phyloP scores from a whole-genome alignment of 2,329 filamentous ascomycete genomes.

The Aureobasidium sp. region DNA sequence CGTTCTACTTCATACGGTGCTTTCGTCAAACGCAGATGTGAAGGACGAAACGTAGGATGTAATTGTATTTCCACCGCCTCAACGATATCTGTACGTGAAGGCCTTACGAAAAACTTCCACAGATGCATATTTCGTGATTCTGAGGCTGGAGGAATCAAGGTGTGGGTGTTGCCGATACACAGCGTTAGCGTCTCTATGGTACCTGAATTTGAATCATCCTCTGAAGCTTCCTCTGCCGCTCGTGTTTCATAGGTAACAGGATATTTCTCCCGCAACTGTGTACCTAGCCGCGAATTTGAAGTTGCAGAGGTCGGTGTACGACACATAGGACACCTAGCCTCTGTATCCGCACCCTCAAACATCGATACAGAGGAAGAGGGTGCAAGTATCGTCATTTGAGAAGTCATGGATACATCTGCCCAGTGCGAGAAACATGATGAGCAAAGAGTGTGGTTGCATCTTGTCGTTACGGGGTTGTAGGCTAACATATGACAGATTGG shows the following conservation, averaged over 20 bases:
- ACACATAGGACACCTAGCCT: slow-evolving; percentile 16
- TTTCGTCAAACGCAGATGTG: slow-evolving; percentile 35
- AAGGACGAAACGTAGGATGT: slow-evolving; percentile 49
- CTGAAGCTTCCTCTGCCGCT: slow-evolving; percentile 38
- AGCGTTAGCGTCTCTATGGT: slow-evolving; percentile 46
- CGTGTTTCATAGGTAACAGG: slow-evolving; percentile 40
- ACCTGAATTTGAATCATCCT: slow-evolving; percentile 28
- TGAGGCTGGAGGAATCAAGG: slow-evolving; percentile 27
- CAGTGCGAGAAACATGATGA: slow-evolving; percentile 52
- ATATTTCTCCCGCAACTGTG: slow-evolving; percentile 38
- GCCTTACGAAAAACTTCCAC: slow-evolving; percentile 53
- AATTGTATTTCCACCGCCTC: slow-evolving; percentile 46
- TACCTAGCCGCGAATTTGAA: slow-evolving; percentile 40
- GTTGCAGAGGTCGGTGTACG: slow-evolving; percentile 38
- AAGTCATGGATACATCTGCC: slow-evolving; percentile 45
- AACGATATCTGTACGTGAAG: slow-evolving; percentile 48
- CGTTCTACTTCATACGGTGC: slow-evolving; percentile 46
- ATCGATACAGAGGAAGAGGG: background rate
- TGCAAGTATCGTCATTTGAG: slow-evolving; percentile 42
- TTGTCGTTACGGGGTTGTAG: slow-evolving; percentile 45
- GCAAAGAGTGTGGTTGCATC: slow-evolving; percentile 50
- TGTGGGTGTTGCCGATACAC: slow-evolving; percentile 50
- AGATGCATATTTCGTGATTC: slow-evolving; percentile 43
- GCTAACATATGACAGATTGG: slow-evolving; percentile 52
- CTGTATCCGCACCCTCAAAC: slow-evolving; percentile 5